These are phyloP conservation scores for Colletotrichum cuscutae DNA, from an alignment of 2,329 filamentous ascomycete species.

Conservation along the genomic window DNA sequence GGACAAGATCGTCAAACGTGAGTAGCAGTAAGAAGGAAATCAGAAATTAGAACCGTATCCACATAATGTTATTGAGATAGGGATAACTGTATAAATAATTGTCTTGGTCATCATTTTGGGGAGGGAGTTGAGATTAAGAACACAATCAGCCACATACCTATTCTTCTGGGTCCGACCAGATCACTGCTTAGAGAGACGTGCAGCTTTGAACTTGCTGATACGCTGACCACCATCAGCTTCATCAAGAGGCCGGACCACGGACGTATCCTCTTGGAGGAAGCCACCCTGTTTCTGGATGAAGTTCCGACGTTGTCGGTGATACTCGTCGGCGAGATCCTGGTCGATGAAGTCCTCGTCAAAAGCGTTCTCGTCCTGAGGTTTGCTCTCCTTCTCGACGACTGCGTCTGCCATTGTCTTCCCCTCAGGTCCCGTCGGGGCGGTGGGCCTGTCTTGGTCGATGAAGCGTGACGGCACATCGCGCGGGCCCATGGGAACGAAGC, in stretches of 20 bases:
- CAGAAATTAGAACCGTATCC: conserved; percentile 11
- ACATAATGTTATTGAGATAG: conserved; percentile 30
- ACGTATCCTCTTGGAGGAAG: conserved; percentile 78
- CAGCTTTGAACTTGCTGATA: conserved; percentile 80
- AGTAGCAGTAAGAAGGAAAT: background rate
- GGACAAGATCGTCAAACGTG: background rate
- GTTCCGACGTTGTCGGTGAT: conserved; percentile 83
- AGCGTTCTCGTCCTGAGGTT: conserved; percentile 39
- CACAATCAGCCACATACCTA: conserved; percentile 29
- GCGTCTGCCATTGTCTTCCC: conserved; percentile 68
- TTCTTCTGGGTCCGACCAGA: conserved; percentile 37
- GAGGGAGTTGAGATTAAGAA: background rate
- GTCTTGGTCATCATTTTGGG: conserved; percentile 32
- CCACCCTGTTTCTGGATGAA: conserved; percentile 87
- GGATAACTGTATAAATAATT: conserved; percentile 32
- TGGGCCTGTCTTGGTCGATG: conserved; percentile 48
- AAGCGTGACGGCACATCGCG: conserved; percentile 55
- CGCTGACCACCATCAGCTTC: conserved; percentile 72
- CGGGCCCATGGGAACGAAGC: conserved; percentile 52
- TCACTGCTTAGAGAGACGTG: conserved; percentile 67
- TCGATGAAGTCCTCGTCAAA: conserved; percentile 73
- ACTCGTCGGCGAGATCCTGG: conserved; percentile 83
- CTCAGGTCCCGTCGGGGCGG: conserved; percentile 59
- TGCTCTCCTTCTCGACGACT: conserved; percentile 64
- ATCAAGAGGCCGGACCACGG: conserved; percentile 73